These are phyloP conservation scores for Leccinum colubrinum DNA, from an alignment of 1,284 basidiomycete species.

Conservation along the genomic window DNA sequence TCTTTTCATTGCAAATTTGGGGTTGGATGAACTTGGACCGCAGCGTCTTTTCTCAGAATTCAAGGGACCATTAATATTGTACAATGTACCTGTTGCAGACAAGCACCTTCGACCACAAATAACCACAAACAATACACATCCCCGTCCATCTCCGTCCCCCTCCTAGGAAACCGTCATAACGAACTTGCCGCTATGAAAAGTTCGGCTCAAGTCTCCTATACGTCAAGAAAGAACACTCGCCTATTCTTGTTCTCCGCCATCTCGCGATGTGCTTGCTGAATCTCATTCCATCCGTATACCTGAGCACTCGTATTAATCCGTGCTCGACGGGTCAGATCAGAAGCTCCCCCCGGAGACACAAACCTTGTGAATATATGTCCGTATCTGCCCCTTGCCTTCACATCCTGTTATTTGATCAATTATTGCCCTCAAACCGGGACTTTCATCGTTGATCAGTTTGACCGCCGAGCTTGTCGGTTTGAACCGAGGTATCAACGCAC, in stretches of 20 bases:
- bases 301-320: conserved; percentile 28
- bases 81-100: background rate
- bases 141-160: conserved; percentile 7
- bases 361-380: conserved; percentile 78
- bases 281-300: conserved; percentile 83
- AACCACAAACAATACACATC: conserved; percentile 8
- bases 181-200: conserved; percentile 52
- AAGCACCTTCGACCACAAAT: conserved; percentile 6
- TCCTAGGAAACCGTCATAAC: conserved; percentile 43
- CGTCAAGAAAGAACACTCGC: conserved; percentile 33
- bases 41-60: background rate
- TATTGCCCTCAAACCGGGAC: conserved; percentile 44
- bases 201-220: background rate
- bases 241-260: conserved; percentile 85
- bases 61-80: background rate
- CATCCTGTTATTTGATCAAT: conserved; percentile 60
- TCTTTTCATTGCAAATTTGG: conserved; percentile 1
- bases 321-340: conserved; percentile 17
- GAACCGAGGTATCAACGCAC: conserved; percentile 43
- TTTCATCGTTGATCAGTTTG: conserved; percentile 1
- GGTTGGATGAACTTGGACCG: conserved; percentile 3
- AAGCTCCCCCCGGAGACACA: conserved; percentile 15
- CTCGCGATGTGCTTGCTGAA: conserved; percentile 81
- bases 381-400: conserved; percentile 59
- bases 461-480: background rate